Percentiles rank a stretch among this genome's conserved stretches.
phyloP scores from a whole-genome alignment of 176 grass and related monocot genomes.

The Luzula sylvatica region DNA sequence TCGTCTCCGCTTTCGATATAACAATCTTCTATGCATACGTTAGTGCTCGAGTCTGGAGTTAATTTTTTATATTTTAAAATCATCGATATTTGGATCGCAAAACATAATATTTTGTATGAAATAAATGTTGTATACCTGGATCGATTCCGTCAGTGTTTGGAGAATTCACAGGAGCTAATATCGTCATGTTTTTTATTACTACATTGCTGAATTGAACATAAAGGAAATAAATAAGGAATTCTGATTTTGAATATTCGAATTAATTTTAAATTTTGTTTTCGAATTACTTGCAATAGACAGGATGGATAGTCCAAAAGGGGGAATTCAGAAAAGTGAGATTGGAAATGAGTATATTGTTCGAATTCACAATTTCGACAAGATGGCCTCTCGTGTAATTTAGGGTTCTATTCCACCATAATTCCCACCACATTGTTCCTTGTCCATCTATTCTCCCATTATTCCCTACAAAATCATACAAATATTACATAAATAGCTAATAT shows the following conservation, averaged over 20 bases:
- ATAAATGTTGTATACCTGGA: too few species aligned
- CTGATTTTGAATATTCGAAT: background rate
- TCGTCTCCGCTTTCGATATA: slow-evolving; percentile 86
- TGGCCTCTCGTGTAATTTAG: slow-evolving; percentile 78
- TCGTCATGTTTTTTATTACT: slow-evolving; percentile 63
- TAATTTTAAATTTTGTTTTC: too few species aligned
- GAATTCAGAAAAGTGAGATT: slow-evolving; percentile 69
- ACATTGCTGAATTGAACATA: slow-evolving; percentile 49
- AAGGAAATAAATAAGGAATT: slow-evolving; percentile 7
- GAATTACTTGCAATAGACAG: slow-evolving; percentile 87
- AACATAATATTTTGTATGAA: too few species aligned
- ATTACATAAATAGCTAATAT: too few species aligned
- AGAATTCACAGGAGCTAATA: slow-evolving; percentile 67
- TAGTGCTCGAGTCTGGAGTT: slow-evolving; percentile 70
- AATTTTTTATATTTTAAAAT: too few species aligned
- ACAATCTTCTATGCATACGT: slow-evolving; percentile 82
- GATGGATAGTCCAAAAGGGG: slow-evolving; percentile 97
- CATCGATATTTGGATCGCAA: too few species aligned
- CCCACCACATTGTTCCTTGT: slow-evolving; percentile 89
- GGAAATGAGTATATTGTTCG: slow-evolving; percentile 60
- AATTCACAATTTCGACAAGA: slow-evolving; percentile 69
- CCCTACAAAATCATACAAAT: slow-evolving; percentile 34
- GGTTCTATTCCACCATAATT: slow-evolving; percentile 83
- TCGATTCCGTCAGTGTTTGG: slow-evolving; percentile 95
- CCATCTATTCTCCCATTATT: slow-evolving; percentile 86